Conservation (phyloP, 306 rosid genomes). For the Quercus parvula region DNA sequence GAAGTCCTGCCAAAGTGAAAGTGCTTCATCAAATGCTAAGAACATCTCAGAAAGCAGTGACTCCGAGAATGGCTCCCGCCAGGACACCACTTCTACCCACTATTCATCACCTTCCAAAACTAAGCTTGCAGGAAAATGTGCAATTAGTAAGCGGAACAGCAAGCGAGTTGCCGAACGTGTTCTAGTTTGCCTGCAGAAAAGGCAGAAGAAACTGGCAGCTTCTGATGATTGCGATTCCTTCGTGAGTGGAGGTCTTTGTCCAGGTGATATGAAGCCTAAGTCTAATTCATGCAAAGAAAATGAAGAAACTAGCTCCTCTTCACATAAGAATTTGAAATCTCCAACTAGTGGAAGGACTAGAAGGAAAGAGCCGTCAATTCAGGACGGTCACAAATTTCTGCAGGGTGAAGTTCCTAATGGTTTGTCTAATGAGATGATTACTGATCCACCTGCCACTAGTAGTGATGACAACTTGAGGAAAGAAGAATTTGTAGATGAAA, state of each 20-base stretch:
- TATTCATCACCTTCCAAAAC: conserved; percentile 51
- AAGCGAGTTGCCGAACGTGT: conserved; percentile 94
- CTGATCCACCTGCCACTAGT: conserved; percentile 51
- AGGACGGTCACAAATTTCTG: conserved; percentile 31
- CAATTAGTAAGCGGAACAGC: conserved; percentile 78
- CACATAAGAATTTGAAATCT: conserved; percentile 38
- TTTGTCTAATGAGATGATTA: conserved; percentile 54
- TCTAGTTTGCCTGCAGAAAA: conserved; percentile 80
- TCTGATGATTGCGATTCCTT: conserved; percentile 90
- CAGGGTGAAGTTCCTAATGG: conserved; percentile 53
- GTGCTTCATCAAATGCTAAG: conserved; percentile 91
- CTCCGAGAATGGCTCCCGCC: conserved; percentile 83
- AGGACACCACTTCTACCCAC: conserved; percentile 48
- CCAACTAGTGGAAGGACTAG: conserved; percentile 37
- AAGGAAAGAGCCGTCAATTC: conserved; percentile 34
- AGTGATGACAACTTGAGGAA: conserved; percentile 68
- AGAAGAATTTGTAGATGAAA: conserved; percentile 72
- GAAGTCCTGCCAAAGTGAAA: conserved; percentile 77
- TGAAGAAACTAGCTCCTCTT: conserved; percentile 42
- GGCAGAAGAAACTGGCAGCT: conserved; percentile 71
- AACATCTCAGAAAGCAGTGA: conserved; percentile 87
- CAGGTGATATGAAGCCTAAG: conserved; percentile 39
- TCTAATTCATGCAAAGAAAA: conserved; percentile 43
- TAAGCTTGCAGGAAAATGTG: conserved; percentile 55
- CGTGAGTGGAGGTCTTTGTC: conserved; percentile 52